These are phyloP conservation scores for Ogataea glucozyma DNA, from an alignment of 805 yeast species.

Conservation along the genomic window DNA sequence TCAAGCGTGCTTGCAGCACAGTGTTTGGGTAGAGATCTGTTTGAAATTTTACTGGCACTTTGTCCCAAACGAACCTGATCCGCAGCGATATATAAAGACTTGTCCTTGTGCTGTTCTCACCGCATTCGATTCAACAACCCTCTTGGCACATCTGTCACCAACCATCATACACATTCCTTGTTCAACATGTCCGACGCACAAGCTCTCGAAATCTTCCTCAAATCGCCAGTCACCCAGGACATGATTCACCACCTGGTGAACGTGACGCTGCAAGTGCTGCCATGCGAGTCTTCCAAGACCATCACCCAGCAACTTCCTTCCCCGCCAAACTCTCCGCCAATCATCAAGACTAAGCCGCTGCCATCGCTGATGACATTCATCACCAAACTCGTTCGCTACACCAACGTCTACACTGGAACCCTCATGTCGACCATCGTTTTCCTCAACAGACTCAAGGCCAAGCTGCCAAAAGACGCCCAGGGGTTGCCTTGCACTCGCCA, in stretches of 20 bases:
- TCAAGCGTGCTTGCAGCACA: neutral
- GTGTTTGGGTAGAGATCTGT: slow-evolving; percentile 5
- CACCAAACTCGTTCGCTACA: slow-evolving; percentile 67
- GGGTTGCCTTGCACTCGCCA: slow-evolving; percentile 82
- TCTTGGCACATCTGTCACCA: neutral
- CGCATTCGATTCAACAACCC: neutral
- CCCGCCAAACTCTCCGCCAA: slow-evolving; percentile 34
- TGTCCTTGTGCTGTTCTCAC: neutral
- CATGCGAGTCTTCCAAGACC: slow-evolving; percentile 48
- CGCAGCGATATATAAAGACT: slow-evolving; percentile 3
- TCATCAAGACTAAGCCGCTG: slow-evolving; percentile 41
- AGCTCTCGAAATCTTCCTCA: slow-evolving; percentile 60
- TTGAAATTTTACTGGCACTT: slow-evolving; percentile 4
- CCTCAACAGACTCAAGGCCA: slow-evolving; percentile 58
- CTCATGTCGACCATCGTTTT: slow-evolving; percentile 71
- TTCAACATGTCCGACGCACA: slow-evolving; percentile 46
- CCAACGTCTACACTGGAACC: slow-evolving; percentile 81
- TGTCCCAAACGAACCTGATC: slow-evolving; percentile 3
- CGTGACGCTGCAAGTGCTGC: slow-evolving; percentile 64
- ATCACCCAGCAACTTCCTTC: slow-evolving; percentile 37
- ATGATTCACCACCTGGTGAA: slow-evolving; percentile 72
- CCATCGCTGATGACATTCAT: slow-evolving; percentile 78
- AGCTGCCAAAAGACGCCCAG: slow-evolving; percentile 68
- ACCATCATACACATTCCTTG: neutral
- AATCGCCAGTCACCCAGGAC: slow-evolving; percentile 70